Conservation (phyloP, 2,329 filamentous ascomycete species). For the Myriosclerotinia scirpicola region DNA sequence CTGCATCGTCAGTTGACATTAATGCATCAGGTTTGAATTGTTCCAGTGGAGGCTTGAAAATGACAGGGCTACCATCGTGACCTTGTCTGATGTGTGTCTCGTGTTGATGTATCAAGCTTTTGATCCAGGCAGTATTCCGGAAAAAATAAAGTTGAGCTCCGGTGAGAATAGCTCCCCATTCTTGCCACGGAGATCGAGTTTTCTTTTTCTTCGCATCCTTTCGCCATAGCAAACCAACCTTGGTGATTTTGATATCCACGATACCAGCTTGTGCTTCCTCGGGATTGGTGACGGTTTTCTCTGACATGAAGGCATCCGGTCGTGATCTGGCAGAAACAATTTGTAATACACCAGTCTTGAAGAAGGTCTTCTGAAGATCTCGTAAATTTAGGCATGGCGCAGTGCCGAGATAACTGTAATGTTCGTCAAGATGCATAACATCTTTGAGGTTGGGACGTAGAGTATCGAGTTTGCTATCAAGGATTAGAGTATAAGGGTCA, state of each 20-base stretch:
- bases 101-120: slow-evolving; percentile 84
- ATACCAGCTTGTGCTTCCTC: slow-evolving; percentile 86
- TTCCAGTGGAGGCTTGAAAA: slow-evolving; percentile 85
- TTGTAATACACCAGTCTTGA: slow-evolving; percentile 86
- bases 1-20: slow-evolving; percentile 90
- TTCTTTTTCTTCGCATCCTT: slow-evolving; percentile 95
- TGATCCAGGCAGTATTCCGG: slow-evolving; percentile 89
- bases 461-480: slow-evolving; percentile 82
- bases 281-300: slow-evolving; percentile 80
- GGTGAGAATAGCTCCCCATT: slow-evolving; percentile 96
- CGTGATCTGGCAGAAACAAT: slow-evolving; percentile 92
- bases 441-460: slow-evolving; percentile 85
- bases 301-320: slow-evolving; percentile 92
- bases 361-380: slow-evolving; percentile 83
- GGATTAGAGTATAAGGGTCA: slow-evolving; percentile 90
- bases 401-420: slow-evolving; percentile 83
- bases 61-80: slow-evolving; percentile 71
- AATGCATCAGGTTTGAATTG: slow-evolving; percentile 92
- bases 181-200: slow-evolving; percentile 93
- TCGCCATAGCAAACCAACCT: slow-evolving; percentile 91
- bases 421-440: slow-evolving; percentile 88
- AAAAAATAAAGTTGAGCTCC: slow-evolving; percentile 98
- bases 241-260: slow-evolving; percentile 96
- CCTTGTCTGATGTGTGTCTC: slow-evolving; percentile 78
- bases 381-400: slow-evolving; percentile 73